Evolutionary conservation across 306 rosid species (phyloP), one percentile per base, ranked within the genome.

Genomic region (Oxytropis ochrocephala): DNA sequence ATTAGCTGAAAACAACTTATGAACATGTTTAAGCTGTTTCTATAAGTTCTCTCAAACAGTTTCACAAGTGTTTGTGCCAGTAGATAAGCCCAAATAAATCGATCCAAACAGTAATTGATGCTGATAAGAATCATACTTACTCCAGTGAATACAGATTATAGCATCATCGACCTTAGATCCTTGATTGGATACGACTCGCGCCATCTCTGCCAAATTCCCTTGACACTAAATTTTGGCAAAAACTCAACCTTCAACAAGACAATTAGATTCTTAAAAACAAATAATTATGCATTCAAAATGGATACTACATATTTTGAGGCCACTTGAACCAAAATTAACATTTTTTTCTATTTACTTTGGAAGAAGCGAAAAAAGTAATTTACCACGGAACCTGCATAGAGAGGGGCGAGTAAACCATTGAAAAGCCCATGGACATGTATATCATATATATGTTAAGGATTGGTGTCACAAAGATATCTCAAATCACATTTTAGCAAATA

Each of bases 141-240:
- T 75, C 98, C 98, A 1, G 98, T 94, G 76, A 94, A 94, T 7
- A 88, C 83, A 18, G 96, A n/a, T 88, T 67, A 84, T 78, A 63
- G 88, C 82, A 65, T 81, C 92, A 30, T 84, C 83, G 30, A 82
- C 69, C 67, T 84, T 85, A 24, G 80, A 59, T 77, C 88, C 91
- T 46, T 73, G 21, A 71, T 55, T 54, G 98, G 90, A 86, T 90
- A 86, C 17, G 96, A 82, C 39, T 94, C 95, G 19, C 95, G 91
- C 98, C 97, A 94, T 72, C 95, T 85, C 70, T 90, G 91, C 98
- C 98, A 94, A 61, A 94, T 63, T 68, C 95, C 95, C 47, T 95
- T 82, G 73, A 94, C 98, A 56, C 96, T 94, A 81, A 94, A 90
- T 84, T 90, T 94, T 59, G 97, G 96, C 87, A 94, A 52, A 79